Evolutionary conservation across 2,329 filamentous ascomycete species (phyloP).

Genomic region (Ophiostoma sp.): DNA sequence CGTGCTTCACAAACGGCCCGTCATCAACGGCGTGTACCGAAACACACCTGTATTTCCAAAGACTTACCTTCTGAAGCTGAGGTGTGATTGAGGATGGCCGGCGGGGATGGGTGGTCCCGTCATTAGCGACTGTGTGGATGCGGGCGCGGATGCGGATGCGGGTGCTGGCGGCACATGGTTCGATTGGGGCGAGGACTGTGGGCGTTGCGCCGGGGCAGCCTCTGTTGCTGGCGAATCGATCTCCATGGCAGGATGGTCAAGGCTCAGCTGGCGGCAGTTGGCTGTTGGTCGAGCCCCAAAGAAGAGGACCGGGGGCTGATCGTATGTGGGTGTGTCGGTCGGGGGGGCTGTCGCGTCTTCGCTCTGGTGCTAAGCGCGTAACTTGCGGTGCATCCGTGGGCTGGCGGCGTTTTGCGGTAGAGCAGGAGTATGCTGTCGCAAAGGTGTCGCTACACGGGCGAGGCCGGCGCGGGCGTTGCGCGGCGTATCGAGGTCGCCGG

Average conservation of each 20-base stretch:
- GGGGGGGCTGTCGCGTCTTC: no score
- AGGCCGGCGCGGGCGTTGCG: no score
- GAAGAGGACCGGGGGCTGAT: no score
- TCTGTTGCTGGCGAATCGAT: constrained; percentile 28
- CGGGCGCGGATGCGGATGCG: neutral
- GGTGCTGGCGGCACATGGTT: neutral
- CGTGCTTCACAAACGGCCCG: neutral
- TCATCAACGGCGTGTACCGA: no score
- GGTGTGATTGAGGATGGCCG: constrained; percentile 18
- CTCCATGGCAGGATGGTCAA: constrained; percentile 10
- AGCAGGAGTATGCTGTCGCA: no score
- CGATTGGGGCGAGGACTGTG: constrained; percentile 29
- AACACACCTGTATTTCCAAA: neutral
- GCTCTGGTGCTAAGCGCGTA: no score
- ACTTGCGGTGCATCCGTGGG: no score
- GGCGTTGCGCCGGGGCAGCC: constrained; percentile 43
- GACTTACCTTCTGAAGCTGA: constrained; percentile 22
- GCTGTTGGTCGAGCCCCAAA: neutral
- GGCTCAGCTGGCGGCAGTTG: neutral
- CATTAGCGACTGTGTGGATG: neutral
- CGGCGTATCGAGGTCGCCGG: no score
- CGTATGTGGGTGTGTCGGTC: no score
- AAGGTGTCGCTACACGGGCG: no score
- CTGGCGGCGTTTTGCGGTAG: no score
- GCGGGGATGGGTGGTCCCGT: constrained; percentile 9